phyloP scores from a whole-genome alignment of 805 yeast species.

The Millerozyma miso region DNA sequence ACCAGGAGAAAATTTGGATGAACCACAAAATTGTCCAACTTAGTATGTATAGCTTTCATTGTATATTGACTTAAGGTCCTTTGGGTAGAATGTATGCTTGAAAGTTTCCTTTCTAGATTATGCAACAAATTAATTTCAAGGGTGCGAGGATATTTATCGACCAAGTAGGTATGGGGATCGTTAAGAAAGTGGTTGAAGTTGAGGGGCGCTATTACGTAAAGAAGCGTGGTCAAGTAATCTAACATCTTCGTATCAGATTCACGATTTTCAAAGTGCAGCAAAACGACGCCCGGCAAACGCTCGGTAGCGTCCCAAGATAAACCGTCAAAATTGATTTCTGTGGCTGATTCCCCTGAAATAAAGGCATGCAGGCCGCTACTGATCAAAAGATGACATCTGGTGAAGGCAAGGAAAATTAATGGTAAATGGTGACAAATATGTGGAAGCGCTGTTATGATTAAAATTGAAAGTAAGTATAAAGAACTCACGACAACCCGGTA shows the following conservation, averaged over 20 bases:
- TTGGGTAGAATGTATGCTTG: not conserved
- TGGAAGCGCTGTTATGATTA: conserved; percentile 25
- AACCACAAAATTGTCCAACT: conserved; percentile 33
- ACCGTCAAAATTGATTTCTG: not conserved
- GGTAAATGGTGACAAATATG: conserved; percentile 35
- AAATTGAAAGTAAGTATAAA: conserved; percentile 25
- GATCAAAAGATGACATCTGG: not conserved
- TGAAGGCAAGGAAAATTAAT: conserved; percentile 27
- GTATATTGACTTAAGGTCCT: conserved; percentile 4
- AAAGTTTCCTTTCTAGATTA: conserved; percentile 2
- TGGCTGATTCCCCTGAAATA: not conserved
- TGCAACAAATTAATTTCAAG: conserved; percentile 8
- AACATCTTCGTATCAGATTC: not conserved
- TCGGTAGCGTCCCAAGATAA: not conserved
- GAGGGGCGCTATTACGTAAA: conserved; percentile 58
- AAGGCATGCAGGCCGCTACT: not conserved
- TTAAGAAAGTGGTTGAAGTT: conserved; percentile 42
- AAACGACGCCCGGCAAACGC: not conserved
- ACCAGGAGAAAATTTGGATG: conserved; percentile 46
- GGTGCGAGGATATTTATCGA: conserved; percentile 10
- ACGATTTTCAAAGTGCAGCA: not conserved
- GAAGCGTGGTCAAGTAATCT: conserved; percentile 37
- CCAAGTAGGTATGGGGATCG: conserved; percentile 35
- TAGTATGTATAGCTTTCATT: conserved; percentile 14
- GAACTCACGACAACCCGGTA: conserved; percentile 37